A percentile compares a stretch with the other conserved stretches of the same genome.
Conservation (phyloP, 2,329 filamentous ascomycete genomes). For the Neofusicoccum parvum region DNA sequence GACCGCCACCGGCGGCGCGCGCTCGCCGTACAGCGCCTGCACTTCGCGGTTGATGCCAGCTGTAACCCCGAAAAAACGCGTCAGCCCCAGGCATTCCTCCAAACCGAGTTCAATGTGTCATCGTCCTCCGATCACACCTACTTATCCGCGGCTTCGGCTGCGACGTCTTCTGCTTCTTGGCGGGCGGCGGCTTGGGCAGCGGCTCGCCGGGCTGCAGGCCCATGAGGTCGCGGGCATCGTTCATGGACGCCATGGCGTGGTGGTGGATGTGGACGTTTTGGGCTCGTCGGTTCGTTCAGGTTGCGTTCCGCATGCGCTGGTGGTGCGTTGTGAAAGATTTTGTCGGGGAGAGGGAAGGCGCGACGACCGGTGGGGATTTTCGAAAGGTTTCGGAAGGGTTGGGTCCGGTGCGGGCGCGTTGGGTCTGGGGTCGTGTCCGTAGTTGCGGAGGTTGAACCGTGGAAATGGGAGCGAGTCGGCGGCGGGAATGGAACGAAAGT, state of each 20-base stretch:
- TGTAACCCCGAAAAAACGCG: conserved; percentile 23
- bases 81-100: neutral
- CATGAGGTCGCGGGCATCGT: conserved; percentile 27
- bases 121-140: neutral
- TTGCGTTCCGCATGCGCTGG: neutral
- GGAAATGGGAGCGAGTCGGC: no score
- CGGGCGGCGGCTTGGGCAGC: conserved; percentile 13
- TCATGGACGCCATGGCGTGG: conserved; percentile 25
- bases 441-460: no score
- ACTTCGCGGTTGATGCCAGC: conserved; percentile 45
- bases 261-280: neutral
- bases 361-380: no score
- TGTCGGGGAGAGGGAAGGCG: no score
- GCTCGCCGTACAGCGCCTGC: conserved; percentile 43
- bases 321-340: no score
- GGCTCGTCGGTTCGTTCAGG: neutral
- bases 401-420: neutral
- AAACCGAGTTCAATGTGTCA: no score
- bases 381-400: neutral
- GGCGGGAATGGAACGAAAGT: no score
- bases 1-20: conserved; percentile 43
- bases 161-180: conserved; percentile 23
- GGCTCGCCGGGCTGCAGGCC: conserved; percentile 22
- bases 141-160: conserved; percentile 10
- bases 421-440: neutral